Percentiles rank a stretch among this genome's conserved stretches.
Evolutionary conservation across 495 filamentous ascomycete genomes (phyloP).

Genomic region (Daldinia childiae): DNA sequence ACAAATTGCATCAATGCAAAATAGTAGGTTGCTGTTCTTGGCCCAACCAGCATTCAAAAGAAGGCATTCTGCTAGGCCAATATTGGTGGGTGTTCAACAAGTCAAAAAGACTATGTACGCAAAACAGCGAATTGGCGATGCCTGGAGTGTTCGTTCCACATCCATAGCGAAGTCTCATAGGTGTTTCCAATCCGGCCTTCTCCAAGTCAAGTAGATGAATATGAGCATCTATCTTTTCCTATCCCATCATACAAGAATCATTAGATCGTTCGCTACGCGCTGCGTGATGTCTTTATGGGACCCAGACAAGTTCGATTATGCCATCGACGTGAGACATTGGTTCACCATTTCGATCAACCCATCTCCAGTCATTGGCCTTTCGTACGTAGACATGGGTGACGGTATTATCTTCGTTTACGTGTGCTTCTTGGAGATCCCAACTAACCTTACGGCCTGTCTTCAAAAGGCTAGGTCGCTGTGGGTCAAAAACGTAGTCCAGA

Average conservation of each 20-base stretch:
- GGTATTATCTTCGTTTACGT: constrained; percentile 52
- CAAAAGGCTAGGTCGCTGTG: constrained; percentile 56
- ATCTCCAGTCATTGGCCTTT: constrained; percentile 58
- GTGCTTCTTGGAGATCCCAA: constrained; percentile 63
- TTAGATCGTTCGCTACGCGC: constrained; percentile 38
- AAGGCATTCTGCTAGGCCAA: background rate
- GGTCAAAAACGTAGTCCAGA: constrained; percentile 61
- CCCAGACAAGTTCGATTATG: constrained; percentile 62
- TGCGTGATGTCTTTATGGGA: constrained; percentile 44
- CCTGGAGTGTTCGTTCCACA: background rate
- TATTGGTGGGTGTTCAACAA: background rate
- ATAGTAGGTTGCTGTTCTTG: background rate
- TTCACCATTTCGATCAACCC: constrained; percentile 55
- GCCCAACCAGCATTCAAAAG: background rate
- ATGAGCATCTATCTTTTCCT: constrained; percentile 26
- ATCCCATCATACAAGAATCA: constrained; percentile 43
- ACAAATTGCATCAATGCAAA: constrained; percentile 3
- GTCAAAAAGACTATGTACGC: background rate
- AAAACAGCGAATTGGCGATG: background rate
- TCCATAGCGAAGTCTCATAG: constrained; percentile 11
- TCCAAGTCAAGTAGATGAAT: constrained; percentile 40
- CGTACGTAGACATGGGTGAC: constrained; percentile 59
- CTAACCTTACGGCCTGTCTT: constrained; percentile 61
- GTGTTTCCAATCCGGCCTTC: constrained; percentile 24
- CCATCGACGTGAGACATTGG: constrained; percentile 59